Percentiles rank a stretch among this genome's conserved stretches.
Conservation (phyloP, 495 filamentous ascomycete genomes). For the Podospora australis region DNA sequence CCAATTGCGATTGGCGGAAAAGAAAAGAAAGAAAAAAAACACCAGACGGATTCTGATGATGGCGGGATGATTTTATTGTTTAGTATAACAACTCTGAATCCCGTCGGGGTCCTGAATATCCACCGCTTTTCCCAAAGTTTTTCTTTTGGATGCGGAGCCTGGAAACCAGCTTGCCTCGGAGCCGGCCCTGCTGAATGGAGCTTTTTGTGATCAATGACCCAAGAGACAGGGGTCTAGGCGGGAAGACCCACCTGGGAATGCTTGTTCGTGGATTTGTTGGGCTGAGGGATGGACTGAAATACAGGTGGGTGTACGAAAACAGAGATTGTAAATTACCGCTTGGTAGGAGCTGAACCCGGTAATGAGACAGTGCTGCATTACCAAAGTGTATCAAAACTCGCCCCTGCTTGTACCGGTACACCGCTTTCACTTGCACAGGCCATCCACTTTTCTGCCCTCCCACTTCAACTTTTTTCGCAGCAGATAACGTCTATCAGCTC, state of each 20-base stretch:
- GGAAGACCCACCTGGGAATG: not conserved
- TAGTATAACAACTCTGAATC: not conserved
- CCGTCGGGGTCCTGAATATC: too few relatives aligned
- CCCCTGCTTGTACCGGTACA: too few relatives aligned
- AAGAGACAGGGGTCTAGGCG: not conserved
- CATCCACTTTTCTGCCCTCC: not conserved
- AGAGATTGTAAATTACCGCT: too few relatives aligned
- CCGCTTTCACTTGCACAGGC: not conserved
- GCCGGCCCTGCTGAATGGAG: not conserved
- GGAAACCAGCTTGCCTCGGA: too few relatives aligned
- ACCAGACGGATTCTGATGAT: not conserved
- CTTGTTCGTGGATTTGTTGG: not conserved
- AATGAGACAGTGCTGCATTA: too few relatives aligned
- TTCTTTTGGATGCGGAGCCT: too few relatives aligned
- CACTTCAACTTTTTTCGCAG: not conserved
- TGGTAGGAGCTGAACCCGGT: too few relatives aligned
- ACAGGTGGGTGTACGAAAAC: too few relatives aligned
- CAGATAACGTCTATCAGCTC: too few relatives aligned
- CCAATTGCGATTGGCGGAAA: not conserved
- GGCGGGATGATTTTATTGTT: not conserved
- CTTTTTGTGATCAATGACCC: not conserved
- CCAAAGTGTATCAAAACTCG: too few relatives aligned
- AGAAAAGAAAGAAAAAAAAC: not conserved
- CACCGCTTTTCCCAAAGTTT: too few relatives aligned
- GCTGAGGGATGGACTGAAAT: too few relatives aligned